Evolutionary conservation across 1,284 basidiomycete species (phyloP).

Genomic region (Cutaneotrichosporon spelunceum): DNA sequence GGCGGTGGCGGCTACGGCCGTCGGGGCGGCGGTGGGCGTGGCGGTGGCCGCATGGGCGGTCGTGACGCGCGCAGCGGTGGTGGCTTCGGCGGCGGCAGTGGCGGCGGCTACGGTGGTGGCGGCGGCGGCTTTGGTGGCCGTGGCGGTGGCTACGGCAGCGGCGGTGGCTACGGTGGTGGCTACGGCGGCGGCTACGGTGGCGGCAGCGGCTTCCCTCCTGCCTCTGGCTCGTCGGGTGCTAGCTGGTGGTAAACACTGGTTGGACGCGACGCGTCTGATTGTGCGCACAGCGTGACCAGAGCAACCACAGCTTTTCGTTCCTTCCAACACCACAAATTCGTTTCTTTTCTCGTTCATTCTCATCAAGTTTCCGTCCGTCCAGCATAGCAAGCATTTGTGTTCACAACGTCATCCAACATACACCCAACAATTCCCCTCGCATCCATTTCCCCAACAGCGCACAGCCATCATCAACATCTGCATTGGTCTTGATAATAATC

Average conservation of each 20-base stretch:
- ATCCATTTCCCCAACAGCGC: constrained; percentile 22
- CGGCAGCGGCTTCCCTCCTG: constrained; percentile 44
- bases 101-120: constrained; percentile 36
- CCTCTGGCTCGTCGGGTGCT: constrained; percentile 49
- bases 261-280: not conserved
- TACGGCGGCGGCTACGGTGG: constrained; percentile 48
- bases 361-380: constrained; percentile 15
- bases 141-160: constrained; percentile 55
- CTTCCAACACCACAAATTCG: constrained; percentile 4
- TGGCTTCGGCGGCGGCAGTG: constrained; percentile 37
- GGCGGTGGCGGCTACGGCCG: constrained; percentile 57
- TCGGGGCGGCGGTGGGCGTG: constrained; percentile 58
- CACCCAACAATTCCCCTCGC: constrained; percentile 6
- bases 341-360: constrained; percentile 7
- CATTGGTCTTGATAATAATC: constrained; percentile 17
- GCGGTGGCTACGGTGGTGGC: constrained; percentile 58
- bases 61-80: constrained; percentile 55
- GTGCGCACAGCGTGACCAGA: not conserved
- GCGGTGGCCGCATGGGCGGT: constrained; percentile 62
- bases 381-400: constrained; percentile 28
- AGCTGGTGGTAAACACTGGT: constrained; percentile 47
- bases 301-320: not conserved
- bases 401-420: constrained; percentile 13
- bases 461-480: constrained; percentile 15
- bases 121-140: constrained; percentile 60